These are phyloP conservation scores for Blastobotrys terrestris DNA, from an alignment of 805 yeast species.

Conservation along the genomic window DNA sequence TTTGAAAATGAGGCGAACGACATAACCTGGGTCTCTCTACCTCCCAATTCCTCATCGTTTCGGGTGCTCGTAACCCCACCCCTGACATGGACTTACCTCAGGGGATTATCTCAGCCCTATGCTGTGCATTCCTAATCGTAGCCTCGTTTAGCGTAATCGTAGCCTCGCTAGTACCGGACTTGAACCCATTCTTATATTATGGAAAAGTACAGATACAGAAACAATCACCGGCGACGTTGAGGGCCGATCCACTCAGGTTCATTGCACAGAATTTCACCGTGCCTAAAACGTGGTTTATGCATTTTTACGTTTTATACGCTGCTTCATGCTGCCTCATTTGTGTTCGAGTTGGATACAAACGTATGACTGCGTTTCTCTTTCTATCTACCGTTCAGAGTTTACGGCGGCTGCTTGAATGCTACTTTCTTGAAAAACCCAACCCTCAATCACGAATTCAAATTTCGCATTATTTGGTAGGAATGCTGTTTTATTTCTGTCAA, in stretches of 20 bases:
- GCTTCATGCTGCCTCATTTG: constrained; percentile 1
- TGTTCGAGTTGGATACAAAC: neutral
- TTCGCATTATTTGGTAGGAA: constrained; percentile 54
- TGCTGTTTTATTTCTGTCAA: constrained; percentile 39
- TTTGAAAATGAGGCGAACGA: too few species aligned
- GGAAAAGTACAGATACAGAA: constrained; percentile 24
- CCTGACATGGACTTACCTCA: neutral
- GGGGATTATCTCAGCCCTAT: neutral
- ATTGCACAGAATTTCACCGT: constrained; percentile 19
- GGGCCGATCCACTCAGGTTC: neutral
- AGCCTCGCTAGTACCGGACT: constrained; percentile 5
- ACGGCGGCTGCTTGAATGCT: constrained; percentile 47
- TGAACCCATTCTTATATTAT: constrained; percentile 22
- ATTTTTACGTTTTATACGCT: constrained; percentile 27
- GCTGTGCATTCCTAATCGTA: neutral
- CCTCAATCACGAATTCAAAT: constrained; percentile 46
- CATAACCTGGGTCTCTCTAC: too few species aligned
- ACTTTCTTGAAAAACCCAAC: constrained; percentile 36
- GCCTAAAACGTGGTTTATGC: constrained; percentile 30
- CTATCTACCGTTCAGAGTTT: constrained; percentile 38
- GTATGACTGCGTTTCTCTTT: constrained; percentile 7
- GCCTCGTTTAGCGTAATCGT: constrained; percentile 16
- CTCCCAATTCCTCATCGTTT: neutral
- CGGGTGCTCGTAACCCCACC: neutral
- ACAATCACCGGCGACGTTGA: neutral